phyloP scores from a whole-genome alignment of 768 basidiomycete genomes.

The Rhodocollybia butyracea region DNA sequence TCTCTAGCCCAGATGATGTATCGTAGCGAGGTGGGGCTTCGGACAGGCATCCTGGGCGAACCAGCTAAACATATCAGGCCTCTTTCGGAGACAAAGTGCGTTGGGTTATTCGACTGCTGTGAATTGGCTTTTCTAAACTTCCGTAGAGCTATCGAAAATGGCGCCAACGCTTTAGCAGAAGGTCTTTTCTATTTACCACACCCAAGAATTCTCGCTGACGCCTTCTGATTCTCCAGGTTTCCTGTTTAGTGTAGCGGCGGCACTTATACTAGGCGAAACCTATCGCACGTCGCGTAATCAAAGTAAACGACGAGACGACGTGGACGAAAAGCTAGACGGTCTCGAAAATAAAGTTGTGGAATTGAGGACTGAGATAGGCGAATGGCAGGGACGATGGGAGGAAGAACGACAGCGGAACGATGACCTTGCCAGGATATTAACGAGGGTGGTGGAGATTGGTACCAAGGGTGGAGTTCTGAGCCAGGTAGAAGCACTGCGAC shows the following conservation, averaged over 20 bases:
- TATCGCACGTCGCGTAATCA: conserved; percentile 72
- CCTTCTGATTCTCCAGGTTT: too few relatives aligned
- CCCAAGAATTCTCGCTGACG: too few relatives aligned
- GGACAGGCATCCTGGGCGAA: conserved; percentile 77
- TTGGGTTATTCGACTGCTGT: too few relatives aligned
- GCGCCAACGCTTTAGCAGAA: conserved; percentile 81
- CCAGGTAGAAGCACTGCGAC: neutral
- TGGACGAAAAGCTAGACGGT: conserved; percentile 69
- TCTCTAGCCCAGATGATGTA: conserved; percentile 76
- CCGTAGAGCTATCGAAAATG: conserved; percentile 77
- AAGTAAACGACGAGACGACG: conserved; percentile 65
- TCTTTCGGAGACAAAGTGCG: conserved; percentile 71
- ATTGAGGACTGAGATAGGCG: conserved; percentile 37
- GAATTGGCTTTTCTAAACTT: too few relatives aligned
- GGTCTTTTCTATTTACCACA: too few relatives aligned
- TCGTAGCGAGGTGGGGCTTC: conserved; percentile 65
- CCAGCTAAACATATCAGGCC: conserved; percentile 70
- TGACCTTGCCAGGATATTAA: conserved; percentile 62
- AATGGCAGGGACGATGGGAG: conserved; percentile 40
- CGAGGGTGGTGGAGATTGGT: conserved; percentile 68
- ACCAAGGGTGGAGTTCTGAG: conserved; percentile 41
- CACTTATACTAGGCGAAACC: conserved; percentile 71
- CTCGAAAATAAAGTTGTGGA: conserved; percentile 45
- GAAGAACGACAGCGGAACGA: conserved; percentile 51
- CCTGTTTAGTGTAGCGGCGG: conserved; percentile 72